A percentile compares a stretch with the other conserved stretches of the same genome.
Conservation (phyloP, 1,139 yeast species). For the Taphrina flavorubra region DNA sequence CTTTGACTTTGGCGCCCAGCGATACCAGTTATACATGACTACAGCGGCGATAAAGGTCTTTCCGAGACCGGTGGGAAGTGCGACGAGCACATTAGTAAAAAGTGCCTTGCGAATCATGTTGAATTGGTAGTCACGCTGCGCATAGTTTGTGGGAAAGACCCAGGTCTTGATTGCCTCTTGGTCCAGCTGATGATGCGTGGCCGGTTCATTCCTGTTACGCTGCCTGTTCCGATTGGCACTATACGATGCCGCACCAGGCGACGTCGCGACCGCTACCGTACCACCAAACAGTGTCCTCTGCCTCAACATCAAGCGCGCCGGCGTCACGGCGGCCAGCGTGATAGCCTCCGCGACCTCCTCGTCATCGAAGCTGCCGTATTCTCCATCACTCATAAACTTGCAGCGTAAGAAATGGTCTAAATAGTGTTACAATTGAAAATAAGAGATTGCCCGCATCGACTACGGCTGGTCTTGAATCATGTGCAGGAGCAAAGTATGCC, state of each 20-base stretch:
- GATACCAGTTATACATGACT: conserved; percentile 83
- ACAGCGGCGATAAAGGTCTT: conserved; percentile 95
- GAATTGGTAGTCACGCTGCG: conserved; percentile 84
- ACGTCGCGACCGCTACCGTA: conserved; percentile 8
- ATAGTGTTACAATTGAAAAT: background rate
- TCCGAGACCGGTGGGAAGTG: conserved; percentile 96
- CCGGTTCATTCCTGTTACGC: conserved; percentile 32
- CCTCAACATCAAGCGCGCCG: conserved; percentile 9
- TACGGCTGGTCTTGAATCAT: too few relatives aligned
- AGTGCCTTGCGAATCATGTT: conserved; percentile 76
- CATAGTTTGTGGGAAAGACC: conserved; percentile 83
- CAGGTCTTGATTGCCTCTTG: conserved; percentile 54
- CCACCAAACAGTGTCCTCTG: conserved; percentile 19
- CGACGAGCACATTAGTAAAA: conserved; percentile 76
- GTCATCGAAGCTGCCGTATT: conserved; percentile 32
- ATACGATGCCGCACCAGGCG: conserved; percentile 30
- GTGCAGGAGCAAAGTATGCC: too few relatives aligned
- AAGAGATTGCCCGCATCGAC: background rate
- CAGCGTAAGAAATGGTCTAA: background rate
- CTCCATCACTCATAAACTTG: conserved; percentile 26
- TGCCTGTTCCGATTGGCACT: conserved; percentile 20
- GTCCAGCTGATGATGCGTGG: conserved; percentile 44
- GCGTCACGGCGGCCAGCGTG: conserved; percentile 15
- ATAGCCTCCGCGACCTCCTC: conserved; percentile 21
- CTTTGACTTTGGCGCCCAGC: conserved; percentile 81